Base-by-base conservation (phyloP, 2,329 filamentous ascomycete species). In the Daldinia eschscholtzii region DNA sequence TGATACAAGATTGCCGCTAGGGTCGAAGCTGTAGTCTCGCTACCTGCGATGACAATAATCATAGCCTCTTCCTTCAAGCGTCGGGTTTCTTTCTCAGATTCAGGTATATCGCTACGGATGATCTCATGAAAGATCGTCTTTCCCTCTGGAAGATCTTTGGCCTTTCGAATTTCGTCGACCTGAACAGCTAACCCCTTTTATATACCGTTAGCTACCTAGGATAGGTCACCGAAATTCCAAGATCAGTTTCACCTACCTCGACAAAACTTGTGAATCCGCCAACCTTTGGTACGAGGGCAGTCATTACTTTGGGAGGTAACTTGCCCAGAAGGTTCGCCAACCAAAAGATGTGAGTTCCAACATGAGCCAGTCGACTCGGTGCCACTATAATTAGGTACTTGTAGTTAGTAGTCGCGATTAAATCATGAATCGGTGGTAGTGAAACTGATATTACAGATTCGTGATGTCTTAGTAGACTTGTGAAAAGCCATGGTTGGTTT, bases 41-140 rank as follows among this genome's bases (percentile, higher is more conserved):
- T 68, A 30, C 72, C 70, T 1, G 70, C 70, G 10, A 66, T 61
- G 15, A 72, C 50, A 4, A 72, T 42, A 4, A 71, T 44, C 67
- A 72, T 68, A 26, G 70, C 70, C 30, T 73, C 70, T 6, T 70
- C 70, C 5, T 60, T 67, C 6, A 74, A 58, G 13, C 70, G 69
- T n/a, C 26, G 41, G 18, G 66, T 72, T 44, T 61, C 55, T 57
- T 74, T 72, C 48, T 74, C 73, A 9, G 63, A 56, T 6, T 68
- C 69, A 1, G 71, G 69, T 15, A 74, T 70, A 57, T 73, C 39
- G 39, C 69, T 70, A 41, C 66, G 58, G 28, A 75, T 67, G 60
- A 76, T 73, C 41, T 73, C 71, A 39, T 76, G 72, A 44, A 76
- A 76, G 20, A 78, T 76, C 12, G 76, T 73, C n/a, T 50, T 67